phyloP scores from a whole-genome alignment of 139 green algal species.

The Penium margaritaceum region DNA sequence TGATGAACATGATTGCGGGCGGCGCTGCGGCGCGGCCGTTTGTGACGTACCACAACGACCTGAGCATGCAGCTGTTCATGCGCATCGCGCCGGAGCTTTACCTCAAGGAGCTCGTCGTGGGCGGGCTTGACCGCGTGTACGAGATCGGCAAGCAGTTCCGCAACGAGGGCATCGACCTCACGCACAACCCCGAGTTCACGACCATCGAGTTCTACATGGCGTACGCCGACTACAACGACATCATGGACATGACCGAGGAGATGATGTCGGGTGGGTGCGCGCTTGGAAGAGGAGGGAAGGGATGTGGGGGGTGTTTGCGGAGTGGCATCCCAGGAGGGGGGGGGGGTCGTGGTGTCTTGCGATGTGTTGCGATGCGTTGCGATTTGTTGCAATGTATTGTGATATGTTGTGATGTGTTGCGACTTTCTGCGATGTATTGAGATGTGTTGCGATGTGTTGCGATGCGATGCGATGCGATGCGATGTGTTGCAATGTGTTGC shows the following conservation, averaged over 20 bases:
- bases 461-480: background rate
- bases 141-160: slow-evolving; percentile 62
- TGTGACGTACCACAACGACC: slow-evolving; percentile 96
- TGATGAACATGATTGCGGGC: slow-evolving; percentile 90
- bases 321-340: no score
- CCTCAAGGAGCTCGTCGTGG: slow-evolving; percentile 94
- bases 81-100: slow-evolving; percentile 96
- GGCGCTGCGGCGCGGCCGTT: slow-evolving; percentile 88
- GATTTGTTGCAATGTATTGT: no score
- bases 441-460: background rate
- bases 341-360: no score
- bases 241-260: slow-evolving; percentile 93
- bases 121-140: slow-evolving; percentile 93
- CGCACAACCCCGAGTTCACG: slow-evolving; percentile 99
- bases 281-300: no score
- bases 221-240: slow-evolving; percentile 97
- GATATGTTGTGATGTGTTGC: no score
- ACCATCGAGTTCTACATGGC: slow-evolving; percentile 93
- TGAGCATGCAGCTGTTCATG: slow-evolving; percentile 96
- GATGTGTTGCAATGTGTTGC: background rate
- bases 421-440: no score
- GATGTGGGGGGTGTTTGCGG: no score
- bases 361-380: no score
- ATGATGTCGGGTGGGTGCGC: slow-evolving; percentile 61
- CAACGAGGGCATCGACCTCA: slow-evolving; percentile 98